These are phyloP conservation scores for Polysphondylium violaceum DNA, from an alignment of 78 protist species.

Conservation along the genomic window DNA sequence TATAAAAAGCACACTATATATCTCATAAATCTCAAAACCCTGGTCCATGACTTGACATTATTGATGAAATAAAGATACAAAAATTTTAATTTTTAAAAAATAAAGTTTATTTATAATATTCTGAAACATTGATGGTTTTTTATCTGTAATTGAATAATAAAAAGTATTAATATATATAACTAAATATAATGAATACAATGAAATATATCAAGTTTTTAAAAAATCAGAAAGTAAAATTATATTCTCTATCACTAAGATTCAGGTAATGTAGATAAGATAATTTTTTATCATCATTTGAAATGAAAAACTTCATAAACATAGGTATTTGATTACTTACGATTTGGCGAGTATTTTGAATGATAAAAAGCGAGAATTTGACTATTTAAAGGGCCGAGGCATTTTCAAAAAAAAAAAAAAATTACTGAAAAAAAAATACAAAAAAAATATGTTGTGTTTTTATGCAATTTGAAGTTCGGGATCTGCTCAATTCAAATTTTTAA, in stretches of 20 bases:
- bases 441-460: background rate
- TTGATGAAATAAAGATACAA: too few relatives aligned
- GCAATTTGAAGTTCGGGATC: background rate
- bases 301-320: background rate
- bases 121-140: too few relatives aligned
- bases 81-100: too few relatives aligned
- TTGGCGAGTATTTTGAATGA: background rate
- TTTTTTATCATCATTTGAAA: slow-evolving; percentile 1
- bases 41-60: too few relatives aligned
- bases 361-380: background rate
- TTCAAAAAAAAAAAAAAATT: slow-evolving; percentile 1
- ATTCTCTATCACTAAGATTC: slow-evolving; percentile 29
- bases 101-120: too few relatives aligned
- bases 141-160: too few relatives aligned
- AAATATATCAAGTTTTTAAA: too few relatives aligned
- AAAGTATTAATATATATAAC: too few relatives aligned
- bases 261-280: slow-evolving; percentile 39
- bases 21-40: too few relatives aligned
- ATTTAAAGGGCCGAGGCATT: background rate
- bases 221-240: too few relatives aligned
- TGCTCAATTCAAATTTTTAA: background rate
- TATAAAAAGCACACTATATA: too few relatives aligned
- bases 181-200: too few relatives aligned
- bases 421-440: background rate
- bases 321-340: background rate